These are phyloP conservation scores for Ogataea saltuana DNA, from an alignment of 805 yeast genomes.

Conservation along the genomic window DNA sequence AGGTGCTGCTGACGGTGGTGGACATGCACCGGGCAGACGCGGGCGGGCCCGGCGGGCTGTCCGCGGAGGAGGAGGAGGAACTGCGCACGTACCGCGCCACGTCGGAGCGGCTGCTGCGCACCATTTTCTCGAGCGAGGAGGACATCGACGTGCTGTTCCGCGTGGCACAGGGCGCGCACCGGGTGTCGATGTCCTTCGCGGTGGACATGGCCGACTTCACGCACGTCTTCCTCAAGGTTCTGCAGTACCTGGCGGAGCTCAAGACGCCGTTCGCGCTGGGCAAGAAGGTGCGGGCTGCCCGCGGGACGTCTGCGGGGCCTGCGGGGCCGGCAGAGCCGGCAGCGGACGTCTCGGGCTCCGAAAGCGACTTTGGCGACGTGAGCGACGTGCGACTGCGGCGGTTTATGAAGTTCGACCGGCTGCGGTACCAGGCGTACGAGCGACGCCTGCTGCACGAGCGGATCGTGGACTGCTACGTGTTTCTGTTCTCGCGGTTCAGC, in stretches of 20 bases:
- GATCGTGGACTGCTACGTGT: conserved; percentile 65
- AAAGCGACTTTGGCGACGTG: neutral
- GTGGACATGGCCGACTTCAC: conserved; percentile 63
- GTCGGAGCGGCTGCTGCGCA: conserved; percentile 44
- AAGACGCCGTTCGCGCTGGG: conserved; percentile 36
- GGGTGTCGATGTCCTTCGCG: conserved; percentile 63
- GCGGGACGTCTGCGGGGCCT: conserved; percentile 1
- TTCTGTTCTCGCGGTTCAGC: conserved; percentile 56
- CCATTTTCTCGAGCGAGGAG: conserved; percentile 68
- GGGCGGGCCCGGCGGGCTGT: conserved; percentile 41
- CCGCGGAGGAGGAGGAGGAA: conserved; percentile 48
- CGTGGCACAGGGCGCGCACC: conserved; percentile 64
- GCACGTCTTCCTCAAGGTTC: conserved; percentile 61
- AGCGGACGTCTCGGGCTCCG: neutral
- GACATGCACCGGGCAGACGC: conserved; percentile 39
- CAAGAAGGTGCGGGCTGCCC: conserved; percentile 17
- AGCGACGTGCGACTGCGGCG: conserved; percentile 18
- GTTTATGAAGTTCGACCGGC: conserved; percentile 22
- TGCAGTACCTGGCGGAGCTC: conserved; percentile 65
- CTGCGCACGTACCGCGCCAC: conserved; percentile 33
- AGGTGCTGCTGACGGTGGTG: conserved; percentile 49
- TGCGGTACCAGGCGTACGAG: conserved; percentile 36
- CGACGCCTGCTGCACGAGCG: conserved; percentile 53
- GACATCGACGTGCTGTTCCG: conserved; percentile 55
- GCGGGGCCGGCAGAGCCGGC: neutral